Conservation (phyloP, 1,284 basidiomycete genomes). For the Sanghuangporus weigelae region DNA sequence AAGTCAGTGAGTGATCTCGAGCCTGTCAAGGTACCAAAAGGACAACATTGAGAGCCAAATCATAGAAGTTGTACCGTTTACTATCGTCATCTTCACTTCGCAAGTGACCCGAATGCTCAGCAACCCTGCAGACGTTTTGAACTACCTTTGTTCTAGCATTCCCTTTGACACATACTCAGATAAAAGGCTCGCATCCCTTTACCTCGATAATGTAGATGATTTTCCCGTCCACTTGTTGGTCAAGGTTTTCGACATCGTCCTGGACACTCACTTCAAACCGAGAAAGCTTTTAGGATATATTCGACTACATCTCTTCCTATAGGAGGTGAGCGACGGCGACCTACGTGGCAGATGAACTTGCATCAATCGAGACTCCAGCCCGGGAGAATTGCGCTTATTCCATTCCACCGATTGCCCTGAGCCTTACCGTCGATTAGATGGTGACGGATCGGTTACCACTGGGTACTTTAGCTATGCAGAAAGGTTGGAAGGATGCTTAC, state of each 20-base stretch:
- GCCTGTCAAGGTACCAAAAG: too few relatives aligned
- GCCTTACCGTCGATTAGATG: neutral
- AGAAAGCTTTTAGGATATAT: neutral
- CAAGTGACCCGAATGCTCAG: neutral
- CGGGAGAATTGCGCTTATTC: too few relatives aligned
- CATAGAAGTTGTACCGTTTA: too few relatives aligned
- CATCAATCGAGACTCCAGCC: too few relatives aligned
- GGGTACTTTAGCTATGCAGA: neutral
- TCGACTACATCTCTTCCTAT: neutral
- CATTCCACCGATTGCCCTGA: neutral
- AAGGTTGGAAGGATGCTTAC: neutral
- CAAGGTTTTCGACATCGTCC: neutral
- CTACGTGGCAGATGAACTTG: too few relatives aligned
- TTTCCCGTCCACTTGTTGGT: neutral
- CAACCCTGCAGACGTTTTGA: neutral
- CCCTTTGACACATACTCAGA: neutral
- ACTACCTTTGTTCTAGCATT: neutral
- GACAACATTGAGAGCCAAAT: too few relatives aligned
- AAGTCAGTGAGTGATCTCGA: too few relatives aligned
- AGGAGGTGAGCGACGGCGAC: too few relatives aligned
- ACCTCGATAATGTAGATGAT: neutral
- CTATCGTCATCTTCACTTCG: too few relatives aligned
- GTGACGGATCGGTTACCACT: neutral
- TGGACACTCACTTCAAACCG: neutral
- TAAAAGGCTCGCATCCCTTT: neutral